phyloP scores from a whole-genome alignment of 192 early-diverging fungal species.

The Entomortierella beljakovae region DNA sequence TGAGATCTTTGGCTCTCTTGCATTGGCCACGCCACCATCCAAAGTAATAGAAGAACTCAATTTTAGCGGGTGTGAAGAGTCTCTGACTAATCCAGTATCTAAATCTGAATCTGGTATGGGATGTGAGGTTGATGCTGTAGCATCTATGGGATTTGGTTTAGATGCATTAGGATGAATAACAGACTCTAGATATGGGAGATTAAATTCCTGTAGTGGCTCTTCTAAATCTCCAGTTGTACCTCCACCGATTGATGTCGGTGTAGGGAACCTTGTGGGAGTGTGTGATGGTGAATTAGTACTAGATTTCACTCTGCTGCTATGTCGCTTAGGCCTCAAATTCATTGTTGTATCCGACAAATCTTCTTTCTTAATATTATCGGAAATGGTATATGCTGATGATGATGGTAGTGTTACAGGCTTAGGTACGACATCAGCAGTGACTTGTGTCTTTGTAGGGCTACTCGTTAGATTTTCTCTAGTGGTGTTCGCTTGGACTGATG shows the following conservation, averaged over 20 bases:
- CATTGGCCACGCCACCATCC: not conserved
- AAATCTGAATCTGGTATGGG: too few relatives aligned
- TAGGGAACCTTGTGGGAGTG: conserved; percentile 12
- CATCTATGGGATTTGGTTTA: not conserved
- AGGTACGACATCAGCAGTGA: not conserved
- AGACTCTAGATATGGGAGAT: not conserved
- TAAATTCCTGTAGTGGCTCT: not conserved
- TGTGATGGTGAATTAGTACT: conserved; percentile 5
- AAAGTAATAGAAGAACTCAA: not conserved
- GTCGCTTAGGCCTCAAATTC: not conserved
- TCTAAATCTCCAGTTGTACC: conserved; percentile 10
- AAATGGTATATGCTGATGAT: not conserved
- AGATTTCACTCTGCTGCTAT: conserved; percentile 5
- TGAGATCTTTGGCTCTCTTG: not conserved
- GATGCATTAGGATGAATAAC: not conserved
- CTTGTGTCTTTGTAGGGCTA: not conserved
- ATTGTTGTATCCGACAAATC: not conserved
- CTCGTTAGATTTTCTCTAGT: not conserved
- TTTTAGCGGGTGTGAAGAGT: not conserved
- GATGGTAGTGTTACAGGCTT: not conserved
- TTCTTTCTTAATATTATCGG: not conserved
- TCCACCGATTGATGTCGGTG: conserved; percentile 12
- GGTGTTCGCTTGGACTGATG: not conserved
- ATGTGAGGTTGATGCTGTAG: too few relatives aligned
- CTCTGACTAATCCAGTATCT: too few relatives aligned